Percentiles rank a stretch among this genome's conserved stretches.
phyloP scores from a whole-genome alignment of 805 yeast genomes.

The Candida anglica region DNA sequence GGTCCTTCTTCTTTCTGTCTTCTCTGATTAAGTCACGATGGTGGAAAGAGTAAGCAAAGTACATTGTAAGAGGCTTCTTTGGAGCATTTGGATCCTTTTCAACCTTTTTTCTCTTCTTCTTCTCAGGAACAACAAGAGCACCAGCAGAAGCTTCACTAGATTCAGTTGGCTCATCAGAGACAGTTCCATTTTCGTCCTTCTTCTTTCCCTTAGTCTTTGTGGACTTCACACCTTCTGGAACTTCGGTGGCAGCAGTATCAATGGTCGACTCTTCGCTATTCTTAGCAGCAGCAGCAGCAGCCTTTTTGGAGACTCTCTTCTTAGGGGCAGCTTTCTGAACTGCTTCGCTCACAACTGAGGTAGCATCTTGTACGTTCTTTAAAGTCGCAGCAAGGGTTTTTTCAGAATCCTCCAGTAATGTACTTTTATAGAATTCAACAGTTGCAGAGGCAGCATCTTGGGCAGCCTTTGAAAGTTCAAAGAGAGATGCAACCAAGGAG shows the following conservation, averaged over 20 bases:
- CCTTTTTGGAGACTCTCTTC: constrained; percentile 4
- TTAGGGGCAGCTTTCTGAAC: constrained; percentile 8
- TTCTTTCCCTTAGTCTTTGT: neutral
- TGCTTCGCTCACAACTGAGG: constrained; percentile 12
- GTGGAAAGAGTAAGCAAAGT: constrained; percentile 70
- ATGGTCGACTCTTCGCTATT: constrained; percentile 5
- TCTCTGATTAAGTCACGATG: constrained; percentile 68
- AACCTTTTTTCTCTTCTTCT: constrained; percentile 47
- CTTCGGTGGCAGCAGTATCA: constrained; percentile 12
- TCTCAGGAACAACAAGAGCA: constrained; percentile 18
- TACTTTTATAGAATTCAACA: constrained; percentile 65
- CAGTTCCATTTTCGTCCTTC: constrained; percentile 1
- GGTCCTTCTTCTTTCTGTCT: constrained; percentile 56
- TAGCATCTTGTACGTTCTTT: constrained; percentile 36
- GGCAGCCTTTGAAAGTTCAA: constrained; percentile 83
- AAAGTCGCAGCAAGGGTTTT: constrained; percentile 31
- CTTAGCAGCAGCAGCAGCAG: constrained; percentile 1
- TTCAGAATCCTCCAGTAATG: constrained; percentile 40
- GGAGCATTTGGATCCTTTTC: constrained; percentile 89
- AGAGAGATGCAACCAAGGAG: constrained; percentile 62
- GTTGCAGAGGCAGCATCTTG: constrained; percentile 79
- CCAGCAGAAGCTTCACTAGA: neutral
- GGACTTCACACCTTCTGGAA: constrained; percentile 10
- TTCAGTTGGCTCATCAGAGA: constrained; percentile 4
- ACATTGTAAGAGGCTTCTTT: constrained; percentile 87